Percentiles rank a stretch among this genome's conserved stretches.
phyloP scores from a whole-genome alignment of 441 rosid genomes.

The Eutrema salsugineum region DNA sequence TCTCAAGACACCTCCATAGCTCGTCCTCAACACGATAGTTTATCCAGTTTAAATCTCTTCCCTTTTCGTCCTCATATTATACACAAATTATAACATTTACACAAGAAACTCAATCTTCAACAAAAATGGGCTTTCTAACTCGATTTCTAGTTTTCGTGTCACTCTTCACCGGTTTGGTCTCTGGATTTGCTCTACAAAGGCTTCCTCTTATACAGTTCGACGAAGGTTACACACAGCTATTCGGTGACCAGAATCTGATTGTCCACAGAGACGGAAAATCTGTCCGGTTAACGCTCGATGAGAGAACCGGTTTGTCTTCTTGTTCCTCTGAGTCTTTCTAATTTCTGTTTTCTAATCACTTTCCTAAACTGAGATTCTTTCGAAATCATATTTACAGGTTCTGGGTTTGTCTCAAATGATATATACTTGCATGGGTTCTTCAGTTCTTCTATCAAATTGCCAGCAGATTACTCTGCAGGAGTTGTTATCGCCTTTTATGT shows the following conservation, averaged over 20 bases:
- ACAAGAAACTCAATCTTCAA: neutral
- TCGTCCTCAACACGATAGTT: constrained; percentile 13
- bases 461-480: constrained; percentile 94
- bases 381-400: constrained; percentile 46
- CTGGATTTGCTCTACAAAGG: constrained; percentile 39
- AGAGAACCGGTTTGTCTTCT: constrained; percentile 63
- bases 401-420: constrained; percentile 92
- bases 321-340: neutral
- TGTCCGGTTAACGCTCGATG: constrained; percentile 69
- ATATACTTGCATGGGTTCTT: constrained; percentile 82
- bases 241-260: constrained; percentile 73
- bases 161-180: constrained; percentile 34
- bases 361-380: neutral
- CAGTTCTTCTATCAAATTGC: constrained; percentile 87
- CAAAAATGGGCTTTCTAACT: neutral
- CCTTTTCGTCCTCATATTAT: neutral
- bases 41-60: constrained; percentile 7
- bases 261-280: constrained; percentile 61
- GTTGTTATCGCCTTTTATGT: constrained; percentile 95
- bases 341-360: neutral
- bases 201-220: constrained; percentile 64
- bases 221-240: constrained; percentile 84
- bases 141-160: constrained; percentile 24
- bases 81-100: neutral
- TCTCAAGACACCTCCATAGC: constrained; percentile 14